A percentile compares a stretch with the other conserved stretches of the same genome.
These are phyloP conservation scores for Fusarium vanettenii DNA, from an alignment of 2,329 filamentous ascomycete species.

Conservation along the genomic window DNA sequence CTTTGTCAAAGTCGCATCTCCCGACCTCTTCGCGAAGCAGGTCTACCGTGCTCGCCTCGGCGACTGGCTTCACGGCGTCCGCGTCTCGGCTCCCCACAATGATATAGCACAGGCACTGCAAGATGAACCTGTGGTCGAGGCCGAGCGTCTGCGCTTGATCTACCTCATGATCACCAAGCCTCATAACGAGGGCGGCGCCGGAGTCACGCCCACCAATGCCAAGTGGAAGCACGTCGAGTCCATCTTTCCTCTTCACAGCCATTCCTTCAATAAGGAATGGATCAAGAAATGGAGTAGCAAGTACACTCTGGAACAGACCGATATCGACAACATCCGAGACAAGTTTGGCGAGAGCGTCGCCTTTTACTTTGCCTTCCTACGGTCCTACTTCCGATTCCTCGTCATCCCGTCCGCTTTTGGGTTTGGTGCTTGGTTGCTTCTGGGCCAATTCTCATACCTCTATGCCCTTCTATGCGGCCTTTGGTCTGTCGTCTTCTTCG, in stretches of 20 bases:
- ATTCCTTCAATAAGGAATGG: conserved; percentile 79
- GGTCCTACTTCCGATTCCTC: conserved; percentile 89
- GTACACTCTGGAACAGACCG: conserved; percentile 71
- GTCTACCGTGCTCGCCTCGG: conserved; percentile 89
- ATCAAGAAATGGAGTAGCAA: conserved; percentile 80
- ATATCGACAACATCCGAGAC: conserved; percentile 80
- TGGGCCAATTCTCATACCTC: conserved; percentile 84
- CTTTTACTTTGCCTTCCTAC: conserved; percentile 95
- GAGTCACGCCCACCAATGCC: conserved; percentile 75
- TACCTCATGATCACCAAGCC: conserved; percentile 85
- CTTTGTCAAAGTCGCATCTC: conserved; percentile 83
- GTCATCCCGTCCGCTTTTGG: conserved; percentile 85
- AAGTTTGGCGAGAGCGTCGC: conserved; percentile 86
- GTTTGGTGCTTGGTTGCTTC: conserved; percentile 80
- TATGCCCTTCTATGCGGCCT: conserved; percentile 83
- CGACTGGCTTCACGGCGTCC: conserved; percentile 93
- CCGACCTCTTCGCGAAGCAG: conserved; percentile 79
- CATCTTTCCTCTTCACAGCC: conserved; percentile 84
- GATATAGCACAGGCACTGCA: conserved; percentile 76
- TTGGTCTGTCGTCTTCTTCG: conserved; percentile 92
- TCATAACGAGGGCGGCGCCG: conserved; percentile 80
- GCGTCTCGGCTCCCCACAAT: conserved; percentile 79
- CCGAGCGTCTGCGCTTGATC: conserved; percentile 87
- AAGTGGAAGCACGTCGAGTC: conserved; percentile 79
- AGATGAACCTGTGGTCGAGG: conserved; percentile 83